phyloP scores from a whole-genome alignment of 768 basidiomycete genomes.

The Hericium rajendrae region DNA sequence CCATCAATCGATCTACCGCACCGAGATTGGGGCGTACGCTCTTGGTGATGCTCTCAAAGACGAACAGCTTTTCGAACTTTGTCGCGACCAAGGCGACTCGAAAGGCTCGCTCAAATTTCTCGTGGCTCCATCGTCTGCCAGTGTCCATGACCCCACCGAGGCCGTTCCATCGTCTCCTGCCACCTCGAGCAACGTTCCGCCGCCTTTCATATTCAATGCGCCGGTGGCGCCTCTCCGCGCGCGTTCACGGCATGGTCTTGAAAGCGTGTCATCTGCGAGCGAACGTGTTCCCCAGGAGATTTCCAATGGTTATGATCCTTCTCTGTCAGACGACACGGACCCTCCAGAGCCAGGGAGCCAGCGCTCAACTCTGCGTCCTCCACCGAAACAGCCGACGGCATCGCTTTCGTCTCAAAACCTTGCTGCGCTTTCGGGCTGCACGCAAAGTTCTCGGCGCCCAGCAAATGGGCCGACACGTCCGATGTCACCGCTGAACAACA shows the following conservation, averaged over 20 bases:
- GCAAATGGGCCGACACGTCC: conserved; percentile 5
- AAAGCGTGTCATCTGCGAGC: conserved; percentile 63
- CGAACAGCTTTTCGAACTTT: conserved; percentile 63
- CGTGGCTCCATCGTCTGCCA: conserved; percentile 55
- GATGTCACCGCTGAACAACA: neutral
- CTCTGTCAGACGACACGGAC: conserved; percentile 49
- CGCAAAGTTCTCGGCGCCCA: neutral
- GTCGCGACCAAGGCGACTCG: conserved; percentile 61
- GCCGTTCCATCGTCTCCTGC: conserved; percentile 25
- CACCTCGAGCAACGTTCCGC: conserved; percentile 38
- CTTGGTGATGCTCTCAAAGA: conserved; percentile 65
- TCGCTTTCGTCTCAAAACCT: conserved; percentile 27
- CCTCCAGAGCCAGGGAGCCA: conserved; percentile 41
- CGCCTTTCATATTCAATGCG: conserved; percentile 28
- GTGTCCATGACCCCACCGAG: conserved; percentile 43
- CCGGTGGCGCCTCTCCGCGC: conserved; percentile 41
- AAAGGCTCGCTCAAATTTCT: conserved; percentile 80
- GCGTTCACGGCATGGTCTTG: conserved; percentile 50
- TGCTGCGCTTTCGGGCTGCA: conserved; percentile 4
- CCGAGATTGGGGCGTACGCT: conserved; percentile 74
- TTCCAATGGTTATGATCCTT: conserved; percentile 59
- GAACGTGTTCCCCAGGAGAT: conserved; percentile 44
- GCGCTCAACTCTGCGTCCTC: conserved; percentile 33
- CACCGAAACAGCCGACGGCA: conserved; percentile 26
- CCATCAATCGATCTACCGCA: conserved; percentile 74